Conservation (phyloP, 1,284 basidiomycete species). For the Abortiporus biennis region DNA sequence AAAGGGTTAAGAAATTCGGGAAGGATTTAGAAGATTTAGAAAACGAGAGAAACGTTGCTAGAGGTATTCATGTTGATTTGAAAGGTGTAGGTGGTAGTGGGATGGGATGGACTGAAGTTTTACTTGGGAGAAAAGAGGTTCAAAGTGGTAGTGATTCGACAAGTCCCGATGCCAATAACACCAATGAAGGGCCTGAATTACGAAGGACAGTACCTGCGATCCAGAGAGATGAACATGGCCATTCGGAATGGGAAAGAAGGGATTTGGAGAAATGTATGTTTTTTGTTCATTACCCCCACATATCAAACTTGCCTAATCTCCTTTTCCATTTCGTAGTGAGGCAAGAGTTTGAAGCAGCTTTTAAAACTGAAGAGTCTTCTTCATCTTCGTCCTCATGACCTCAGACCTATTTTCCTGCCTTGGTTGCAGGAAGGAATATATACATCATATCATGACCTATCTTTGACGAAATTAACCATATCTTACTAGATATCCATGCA, state of each 20-base stretch:
- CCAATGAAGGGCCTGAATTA: too few species aligned
- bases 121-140: slow-evolving; percentile 19
- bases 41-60: slow-evolving; percentile 11
- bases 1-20: slow-evolving; percentile 16
- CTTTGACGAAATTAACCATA: too few species aligned
- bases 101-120: slow-evolving; percentile 29
- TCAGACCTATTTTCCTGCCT: too few species aligned
- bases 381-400: too few species aligned
- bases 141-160: slow-evolving; percentile 9
- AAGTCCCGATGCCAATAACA: too few species aligned
- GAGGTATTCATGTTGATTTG: slow-evolving; percentile 10
- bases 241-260: slow-evolving; percentile 20
- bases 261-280: slow-evolving; percentile 26
- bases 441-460: too few species aligned
- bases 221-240: slow-evolving; percentile 16
- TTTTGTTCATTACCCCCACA: slow-evolving; percentile 3
- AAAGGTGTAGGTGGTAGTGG: too few species aligned
- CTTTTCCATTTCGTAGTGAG: slow-evolving; percentile 3
- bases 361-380: too few species aligned
- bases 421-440: too few species aligned
- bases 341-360: slow-evolving; percentile 10
- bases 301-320: background rate
- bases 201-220: slow-evolving; percentile 11
- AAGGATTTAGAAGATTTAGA: slow-evolving; percentile 35
- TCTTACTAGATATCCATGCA: too few species aligned